Conservation (phyloP, 2,329 filamentous ascomycete genomes). For the Coleophoma eucalyptorum region DNA sequence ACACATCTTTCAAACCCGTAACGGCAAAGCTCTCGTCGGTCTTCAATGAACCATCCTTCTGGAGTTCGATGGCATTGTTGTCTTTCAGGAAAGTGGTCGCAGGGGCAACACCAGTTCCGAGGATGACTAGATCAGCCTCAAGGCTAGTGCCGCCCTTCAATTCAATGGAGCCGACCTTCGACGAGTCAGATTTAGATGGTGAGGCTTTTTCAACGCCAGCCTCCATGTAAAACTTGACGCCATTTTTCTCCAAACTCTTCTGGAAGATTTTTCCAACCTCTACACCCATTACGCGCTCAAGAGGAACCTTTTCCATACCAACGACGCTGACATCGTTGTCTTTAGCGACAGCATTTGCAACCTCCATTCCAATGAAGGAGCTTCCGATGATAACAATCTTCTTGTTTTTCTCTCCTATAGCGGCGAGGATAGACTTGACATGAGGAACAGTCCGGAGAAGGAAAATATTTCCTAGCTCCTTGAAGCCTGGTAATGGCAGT, state of each 20-base stretch:
- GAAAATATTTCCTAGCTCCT: constrained; percentile 84
- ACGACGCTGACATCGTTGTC: constrained; percentile 83
- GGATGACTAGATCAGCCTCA: constrained; percentile 83
- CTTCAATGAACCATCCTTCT: constrained; percentile 80
- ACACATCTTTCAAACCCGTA: constrained; percentile 74
- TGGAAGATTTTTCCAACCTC: constrained; percentile 80
- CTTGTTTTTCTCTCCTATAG: constrained; percentile 80
- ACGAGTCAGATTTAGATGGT: constrained; percentile 61
- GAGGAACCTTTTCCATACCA: constrained; percentile 81
- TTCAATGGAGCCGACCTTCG: constrained; percentile 73
- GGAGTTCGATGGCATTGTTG: constrained; percentile 66
- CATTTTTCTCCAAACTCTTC: constrained; percentile 74
- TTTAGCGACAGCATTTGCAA: constrained; percentile 77
- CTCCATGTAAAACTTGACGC: constrained; percentile 82
- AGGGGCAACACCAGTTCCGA: constrained; percentile 85
- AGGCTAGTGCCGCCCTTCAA: constrained; percentile 84
- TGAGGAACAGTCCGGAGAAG: constrained; percentile 75
- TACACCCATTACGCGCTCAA: constrained; percentile 82
- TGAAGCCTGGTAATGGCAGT: constrained; percentile 81
- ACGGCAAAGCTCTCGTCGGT: constrained; percentile 80
- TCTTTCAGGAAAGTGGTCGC: constrained; percentile 78
- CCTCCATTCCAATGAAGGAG: constrained; percentile 97
- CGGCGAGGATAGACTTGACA: constrained; percentile 70
- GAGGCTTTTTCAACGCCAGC: constrained; percentile 81
- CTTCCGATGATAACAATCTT: constrained; percentile 91